phyloP scores from a whole-genome alignment of 306 rosid species.

The Trifolium repens region DNA sequence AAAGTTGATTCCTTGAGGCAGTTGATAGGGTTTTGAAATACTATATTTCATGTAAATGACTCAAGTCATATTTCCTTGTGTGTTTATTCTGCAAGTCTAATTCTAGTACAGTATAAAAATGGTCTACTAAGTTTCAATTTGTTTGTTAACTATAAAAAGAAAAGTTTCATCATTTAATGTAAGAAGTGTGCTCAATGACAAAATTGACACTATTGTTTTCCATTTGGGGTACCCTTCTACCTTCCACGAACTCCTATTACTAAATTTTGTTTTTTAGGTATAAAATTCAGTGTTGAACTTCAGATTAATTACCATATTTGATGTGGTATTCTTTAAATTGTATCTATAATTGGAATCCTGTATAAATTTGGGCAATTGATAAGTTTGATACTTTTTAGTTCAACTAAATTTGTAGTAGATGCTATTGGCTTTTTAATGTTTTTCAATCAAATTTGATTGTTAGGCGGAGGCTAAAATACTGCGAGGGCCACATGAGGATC shows the following conservation, averaged over 20 bases:
- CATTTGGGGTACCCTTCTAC: neutral
- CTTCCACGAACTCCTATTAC: neutral
- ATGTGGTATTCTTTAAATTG: slow-evolving; percentile 8
- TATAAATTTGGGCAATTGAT: neutral
- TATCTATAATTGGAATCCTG: slow-evolving; percentile 8
- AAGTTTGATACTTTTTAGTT: slow-evolving; percentile 27
- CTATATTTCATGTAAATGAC: neutral
- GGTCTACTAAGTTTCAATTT: slow-evolving; percentile 2
- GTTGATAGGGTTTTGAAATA: slow-evolving; percentile 17
- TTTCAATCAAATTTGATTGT: slow-evolving; percentile 36
- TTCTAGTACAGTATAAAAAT: neutral
- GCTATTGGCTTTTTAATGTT: slow-evolving; percentile 8
- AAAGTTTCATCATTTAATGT: slow-evolving; percentile 7
- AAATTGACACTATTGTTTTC: slow-evolving; percentile 1
- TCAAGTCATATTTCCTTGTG: no score
- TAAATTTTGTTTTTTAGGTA: neutral
- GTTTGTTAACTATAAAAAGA: neutral
- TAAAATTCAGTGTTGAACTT: slow-evolving; percentile 18
- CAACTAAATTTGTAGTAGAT: neutral
- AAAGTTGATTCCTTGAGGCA: slow-evolving; percentile 14
- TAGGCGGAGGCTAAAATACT: slow-evolving; percentile 98
- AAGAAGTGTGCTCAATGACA: slow-evolving; percentile 1
- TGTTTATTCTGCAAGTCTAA: no score
- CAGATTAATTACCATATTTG: neutral
- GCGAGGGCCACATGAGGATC: slow-evolving; percentile 95